These are phyloP conservation scores for Fusarium floridanum DNA, from an alignment of 2,329 filamentous ascomycete genomes.

Conservation along the genomic window DNA sequence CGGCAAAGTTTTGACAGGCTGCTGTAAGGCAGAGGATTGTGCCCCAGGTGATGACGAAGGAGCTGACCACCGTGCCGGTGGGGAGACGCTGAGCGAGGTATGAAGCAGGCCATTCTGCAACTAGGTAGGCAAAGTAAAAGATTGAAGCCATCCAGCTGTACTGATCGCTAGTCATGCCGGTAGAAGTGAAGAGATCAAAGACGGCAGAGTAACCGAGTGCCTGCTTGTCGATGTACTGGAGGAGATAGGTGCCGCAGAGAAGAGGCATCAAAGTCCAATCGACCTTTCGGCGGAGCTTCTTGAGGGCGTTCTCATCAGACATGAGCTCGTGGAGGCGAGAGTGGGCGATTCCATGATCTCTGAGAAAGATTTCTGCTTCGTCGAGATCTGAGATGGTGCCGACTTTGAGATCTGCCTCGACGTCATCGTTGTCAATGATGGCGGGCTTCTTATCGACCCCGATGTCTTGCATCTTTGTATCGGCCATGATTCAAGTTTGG, in stretches of 20 bases:
- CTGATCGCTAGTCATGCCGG: conserved; percentile 59
- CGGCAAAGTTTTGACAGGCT: conserved; percentile 56
- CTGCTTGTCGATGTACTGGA: conserved; percentile 70
- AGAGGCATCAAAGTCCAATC: conserved; percentile 65
- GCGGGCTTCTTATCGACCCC: conserved; percentile 41
- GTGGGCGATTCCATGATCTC: conserved; percentile 44
- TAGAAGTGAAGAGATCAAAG: conserved; percentile 65
- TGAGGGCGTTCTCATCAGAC: conserved; percentile 41
- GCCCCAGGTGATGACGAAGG: conserved; percentile 53
- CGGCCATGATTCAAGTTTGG: conserved; percentile 27
- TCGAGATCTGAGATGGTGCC: conserved; percentile 43
- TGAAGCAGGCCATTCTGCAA: conserved; percentile 57
- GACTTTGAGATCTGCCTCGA: conserved; percentile 43
- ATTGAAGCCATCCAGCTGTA: conserved; percentile 69
- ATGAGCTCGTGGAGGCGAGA: conserved; percentile 42
- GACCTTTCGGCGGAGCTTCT: conserved; percentile 56
- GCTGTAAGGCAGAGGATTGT: conserved; percentile 60
- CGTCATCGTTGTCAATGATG: conserved; percentile 35
- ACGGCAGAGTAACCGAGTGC: conserved; percentile 67
- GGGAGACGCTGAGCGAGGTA: conserved; percentile 52
- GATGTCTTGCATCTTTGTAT: conserved; percentile 33
- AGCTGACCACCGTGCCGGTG: conserved; percentile 52
- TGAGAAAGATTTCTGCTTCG: conserved; percentile 45
- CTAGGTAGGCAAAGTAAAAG: conserved; percentile 65
- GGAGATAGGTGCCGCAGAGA: conserved; percentile 61